Conservation (phyloP, 257 asterid genomes). For the Nicotiana tabacum region DNA sequence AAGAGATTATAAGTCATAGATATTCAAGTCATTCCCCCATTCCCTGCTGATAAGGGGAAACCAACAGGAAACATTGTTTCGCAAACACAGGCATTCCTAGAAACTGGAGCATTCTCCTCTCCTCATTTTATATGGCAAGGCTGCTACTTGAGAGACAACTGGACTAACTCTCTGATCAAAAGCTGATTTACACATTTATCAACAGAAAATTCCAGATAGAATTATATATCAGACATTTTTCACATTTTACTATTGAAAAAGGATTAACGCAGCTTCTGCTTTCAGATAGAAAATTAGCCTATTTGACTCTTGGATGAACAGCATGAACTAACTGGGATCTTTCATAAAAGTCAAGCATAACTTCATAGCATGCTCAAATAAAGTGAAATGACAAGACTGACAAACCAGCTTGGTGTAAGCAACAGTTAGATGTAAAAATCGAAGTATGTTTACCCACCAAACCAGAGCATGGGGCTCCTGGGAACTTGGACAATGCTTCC, state of each 20-base stretch:
- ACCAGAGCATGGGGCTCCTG: slow-evolving; percentile 45
- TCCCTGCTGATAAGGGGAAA: background rate
- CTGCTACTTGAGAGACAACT: background rate
- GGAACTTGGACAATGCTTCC: slow-evolving; percentile 59
- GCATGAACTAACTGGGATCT: background rate
- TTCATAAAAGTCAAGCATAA: background rate
- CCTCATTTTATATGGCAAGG: background rate
- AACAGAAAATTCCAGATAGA: background rate
- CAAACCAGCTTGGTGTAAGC: background rate
- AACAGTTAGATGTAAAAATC: slow-evolving; percentile 11
- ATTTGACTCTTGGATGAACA: background rate
- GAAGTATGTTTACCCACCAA: slow-evolving; percentile 48
- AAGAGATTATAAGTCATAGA: background rate
- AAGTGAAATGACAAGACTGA: slow-evolving; percentile 4
- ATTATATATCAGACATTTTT: background rate
- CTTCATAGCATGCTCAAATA: background rate
- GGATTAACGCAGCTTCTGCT: background rate
- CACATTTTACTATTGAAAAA: background rate
- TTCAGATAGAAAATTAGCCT: background rate
- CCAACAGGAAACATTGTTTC: background rate
- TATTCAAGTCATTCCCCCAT: background rate
- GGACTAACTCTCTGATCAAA: background rate
- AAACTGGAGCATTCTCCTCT: background rate
- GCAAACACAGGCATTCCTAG: background rate
- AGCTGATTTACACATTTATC: background rate